A percentile compares a stretch with the other conserved stretches of the same genome.
Conservation (phyloP, 192 early-diverging fungal genomes). For the Anaeromyces robustus region DNA sequence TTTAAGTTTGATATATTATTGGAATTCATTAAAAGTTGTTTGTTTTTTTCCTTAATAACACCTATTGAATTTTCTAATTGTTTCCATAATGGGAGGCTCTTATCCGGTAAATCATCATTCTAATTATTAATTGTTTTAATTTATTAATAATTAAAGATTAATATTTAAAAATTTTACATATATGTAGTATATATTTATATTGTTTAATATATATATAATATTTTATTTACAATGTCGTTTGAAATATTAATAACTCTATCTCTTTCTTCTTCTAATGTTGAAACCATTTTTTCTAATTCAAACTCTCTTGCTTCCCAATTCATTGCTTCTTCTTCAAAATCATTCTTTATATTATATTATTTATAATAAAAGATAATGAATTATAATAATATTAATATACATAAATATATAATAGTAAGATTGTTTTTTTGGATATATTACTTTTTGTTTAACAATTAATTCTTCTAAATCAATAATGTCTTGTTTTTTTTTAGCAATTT, state of each 20-base stretch:
- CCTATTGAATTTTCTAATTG: slow-evolving; percentile 21
- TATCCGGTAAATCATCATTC: slow-evolving; percentile 20
- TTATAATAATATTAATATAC: background rate
- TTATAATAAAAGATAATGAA: background rate
- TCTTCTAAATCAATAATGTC: slow-evolving; percentile 12
- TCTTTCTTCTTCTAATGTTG: slow-evolving; percentile 22
- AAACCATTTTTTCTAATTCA: slow-evolving; percentile 20
- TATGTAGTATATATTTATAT: too few relatives aligned
- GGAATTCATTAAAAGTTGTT: background rate
- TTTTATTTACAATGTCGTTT: background rate
- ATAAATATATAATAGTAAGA: background rate
- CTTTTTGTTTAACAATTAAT: slow-evolving; percentile 3
- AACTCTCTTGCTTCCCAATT: slow-evolving; percentile 28
- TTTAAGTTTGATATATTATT: background rate
- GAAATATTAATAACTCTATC: slow-evolving; percentile 22
- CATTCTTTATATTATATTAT: slow-evolving; percentile 6
- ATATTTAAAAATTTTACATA: too few relatives aligned
- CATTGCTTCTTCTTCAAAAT: slow-evolving; percentile 15
- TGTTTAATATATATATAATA: too few relatives aligned
- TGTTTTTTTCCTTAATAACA: background rate
- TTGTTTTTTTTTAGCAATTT: slow-evolving; percentile 6
- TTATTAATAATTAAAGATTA: too few relatives aligned
- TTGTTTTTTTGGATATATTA: slow-evolving; percentile 1
- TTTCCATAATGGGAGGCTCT: slow-evolving; percentile 24
- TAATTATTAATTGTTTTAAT: slow-evolving; percentile 1